Conservation (phyloP, 78 protist genomes). For the Dictyostelium discoideum region dicty_2.7 NC_007088.5:6411001-6411500, state of each 20-base stretch:
- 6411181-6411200: conserved; percentile 68
- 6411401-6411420: conserved; percentile 77
- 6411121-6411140: not conserved
- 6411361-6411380: conserved; percentile 9
- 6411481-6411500: conserved; percentile 40
- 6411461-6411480: conserved; percentile 78
- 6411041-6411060: conserved; percentile 69
- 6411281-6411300: conserved; percentile 74
- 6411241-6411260: conserved; percentile 57
- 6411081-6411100: conserved; percentile 78
- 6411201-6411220: conserved; percentile 63
- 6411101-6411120: conserved; percentile 18
- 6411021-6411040: conserved; percentile 59
- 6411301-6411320: conserved; percentile 72
- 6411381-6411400: conserved; percentile 71
- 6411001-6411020: conserved; percentile 77
- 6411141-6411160: not conserved
- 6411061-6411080: conserved; percentile 49
- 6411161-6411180: conserved; percentile 22
- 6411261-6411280: conserved; percentile 74
- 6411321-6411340: conserved; percentile 65
- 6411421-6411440: conserved; percentile 46
- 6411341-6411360: conserved; percentile 26
- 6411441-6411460: conserved; percentile 74
- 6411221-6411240: conserved; percentile 17